A percentile compares a stretch with the other conserved stretches of the same genome.
Conservation (phyloP, 306 rosid species). For the Pueraria montana region DNA sequence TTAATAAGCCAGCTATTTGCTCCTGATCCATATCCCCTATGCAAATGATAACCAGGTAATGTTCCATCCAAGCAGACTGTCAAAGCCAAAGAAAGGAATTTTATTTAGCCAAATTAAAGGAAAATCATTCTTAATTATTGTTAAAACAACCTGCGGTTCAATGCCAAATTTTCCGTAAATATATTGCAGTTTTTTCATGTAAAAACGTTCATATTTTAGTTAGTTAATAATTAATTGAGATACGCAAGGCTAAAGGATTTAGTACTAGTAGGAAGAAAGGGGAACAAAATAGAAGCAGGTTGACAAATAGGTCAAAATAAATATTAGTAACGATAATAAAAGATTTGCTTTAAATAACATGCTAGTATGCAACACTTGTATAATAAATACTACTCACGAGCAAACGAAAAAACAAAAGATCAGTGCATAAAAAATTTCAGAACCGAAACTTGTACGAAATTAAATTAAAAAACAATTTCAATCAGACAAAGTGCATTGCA, state of each 20-base stretch:
- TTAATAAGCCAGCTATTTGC: conserved; percentile 89
- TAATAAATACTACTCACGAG: too few relatives aligned
- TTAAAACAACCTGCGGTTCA: not conserved
- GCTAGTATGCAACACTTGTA: not conserved
- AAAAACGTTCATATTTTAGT: not conserved
- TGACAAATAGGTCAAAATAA: not conserved
- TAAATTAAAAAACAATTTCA: not conserved
- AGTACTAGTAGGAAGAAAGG: not conserved
- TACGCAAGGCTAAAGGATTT: not conserved
- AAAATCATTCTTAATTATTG: not conserved
- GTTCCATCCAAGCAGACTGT: conserved; percentile 98
- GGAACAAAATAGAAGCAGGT: not conserved
- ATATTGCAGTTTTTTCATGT: not conserved
- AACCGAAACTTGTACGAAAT: not conserved
- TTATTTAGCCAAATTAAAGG: conserved; percentile 39
- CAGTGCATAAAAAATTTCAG: not conserved
- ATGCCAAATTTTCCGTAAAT: not conserved
- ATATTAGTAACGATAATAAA: not conserved
- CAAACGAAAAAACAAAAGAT: too few relatives aligned
- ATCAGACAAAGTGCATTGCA: conserved; percentile 20
- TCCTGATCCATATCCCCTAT: conserved; percentile 91
- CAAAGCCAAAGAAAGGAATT: conserved; percentile 20
- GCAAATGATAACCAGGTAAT: conserved; percentile 88
- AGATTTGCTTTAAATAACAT: conserved; percentile 23
- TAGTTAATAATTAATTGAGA: conserved; percentile 13